A percentile compares a stretch with the other conserved stretches of the same genome.
These are phyloP conservation scores for Acanthamoeba rhysodes DNA, from an alignment of 208 protist species.

Conservation along the genomic window DNA sequence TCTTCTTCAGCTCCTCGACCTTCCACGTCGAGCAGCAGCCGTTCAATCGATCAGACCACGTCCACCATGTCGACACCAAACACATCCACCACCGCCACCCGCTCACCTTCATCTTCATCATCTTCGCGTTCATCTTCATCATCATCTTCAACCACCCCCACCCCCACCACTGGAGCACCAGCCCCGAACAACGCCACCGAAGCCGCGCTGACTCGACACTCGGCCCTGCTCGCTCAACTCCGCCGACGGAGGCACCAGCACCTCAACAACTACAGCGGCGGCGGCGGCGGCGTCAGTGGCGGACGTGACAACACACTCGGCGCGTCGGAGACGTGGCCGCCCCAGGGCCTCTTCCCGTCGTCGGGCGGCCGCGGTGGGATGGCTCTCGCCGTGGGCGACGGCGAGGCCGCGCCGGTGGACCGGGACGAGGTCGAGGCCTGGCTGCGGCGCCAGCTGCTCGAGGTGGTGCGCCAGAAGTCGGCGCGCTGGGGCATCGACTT, in stretches of 20 bases:
- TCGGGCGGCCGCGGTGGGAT: not conserved
- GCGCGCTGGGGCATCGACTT: constrained; percentile 47
- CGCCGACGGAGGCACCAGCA: not conserved
- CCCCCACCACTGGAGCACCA: not conserved
- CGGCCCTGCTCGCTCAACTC: not conserved
- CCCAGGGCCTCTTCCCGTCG: constrained; percentile 27
- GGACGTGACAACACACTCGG: not conserved
- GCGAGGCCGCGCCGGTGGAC: not conserved
- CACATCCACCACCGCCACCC: no score
- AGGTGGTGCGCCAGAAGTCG: not conserved
- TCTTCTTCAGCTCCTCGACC: no score
- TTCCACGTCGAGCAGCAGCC: no score
- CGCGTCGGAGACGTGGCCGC: constrained; percentile 27
- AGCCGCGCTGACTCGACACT: not conserved
- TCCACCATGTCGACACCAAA: not conserved
- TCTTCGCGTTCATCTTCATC: not conserved
- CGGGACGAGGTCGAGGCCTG: constrained; percentile 3
- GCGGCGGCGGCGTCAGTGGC: not conserved
- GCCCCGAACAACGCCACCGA: not conserved
- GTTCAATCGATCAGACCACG: not conserved
- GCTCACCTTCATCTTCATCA: not conserved
- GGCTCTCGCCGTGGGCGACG: not conserved
- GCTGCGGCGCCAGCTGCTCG: constrained; percentile 18
- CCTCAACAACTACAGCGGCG: constrained; percentile 1
- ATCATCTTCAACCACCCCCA: not conserved